Conservation (phyloP, 805 yeast species). For the Komagataella ulmi region DNA sequence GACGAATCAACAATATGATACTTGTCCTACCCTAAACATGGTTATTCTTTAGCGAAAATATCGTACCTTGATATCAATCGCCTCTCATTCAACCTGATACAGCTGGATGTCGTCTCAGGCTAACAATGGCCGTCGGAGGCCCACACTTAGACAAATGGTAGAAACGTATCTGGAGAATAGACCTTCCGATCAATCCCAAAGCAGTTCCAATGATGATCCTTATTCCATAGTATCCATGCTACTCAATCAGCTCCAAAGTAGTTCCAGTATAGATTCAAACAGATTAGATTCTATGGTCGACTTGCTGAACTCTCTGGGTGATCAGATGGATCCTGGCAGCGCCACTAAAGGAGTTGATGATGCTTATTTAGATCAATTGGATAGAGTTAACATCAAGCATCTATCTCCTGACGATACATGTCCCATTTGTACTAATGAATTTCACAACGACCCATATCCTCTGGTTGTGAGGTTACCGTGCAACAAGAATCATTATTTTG, state of each 20-base stretch:
- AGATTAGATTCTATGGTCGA: background rate
- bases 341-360: slow-evolving; percentile 44
- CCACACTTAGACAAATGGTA: background rate
- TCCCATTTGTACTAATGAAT: slow-evolving; percentile 73
- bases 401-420: slow-evolving; percentile 45
- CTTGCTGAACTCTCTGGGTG: background rate
- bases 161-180: background rate
- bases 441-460: slow-evolving; percentile 62
- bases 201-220: background rate
- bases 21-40: too few relatives aligned
- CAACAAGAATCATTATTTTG: slow-evolving; percentile 56
- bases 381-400: slow-evolving; percentile 39
- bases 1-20: background rate
- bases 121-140: background rate
- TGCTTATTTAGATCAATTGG: slow-evolving; percentile 62
- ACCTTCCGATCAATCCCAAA: background rate
- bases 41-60: background rate
- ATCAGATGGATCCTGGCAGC: background rate
- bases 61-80: background rate
- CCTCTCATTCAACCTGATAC: background rate
- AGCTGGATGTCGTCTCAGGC: background rate
- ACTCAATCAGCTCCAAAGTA: background rate
- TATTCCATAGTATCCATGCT: background rate
- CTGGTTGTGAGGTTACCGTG: slow-evolving; percentile 70
- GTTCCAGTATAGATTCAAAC: background rate